Evolutionary conservation across 192 early-diverging fungal species (phyloP), one percentile per base, ranked within the genome.

Genomic region (Linnemannia schmuckeri): DNA sequence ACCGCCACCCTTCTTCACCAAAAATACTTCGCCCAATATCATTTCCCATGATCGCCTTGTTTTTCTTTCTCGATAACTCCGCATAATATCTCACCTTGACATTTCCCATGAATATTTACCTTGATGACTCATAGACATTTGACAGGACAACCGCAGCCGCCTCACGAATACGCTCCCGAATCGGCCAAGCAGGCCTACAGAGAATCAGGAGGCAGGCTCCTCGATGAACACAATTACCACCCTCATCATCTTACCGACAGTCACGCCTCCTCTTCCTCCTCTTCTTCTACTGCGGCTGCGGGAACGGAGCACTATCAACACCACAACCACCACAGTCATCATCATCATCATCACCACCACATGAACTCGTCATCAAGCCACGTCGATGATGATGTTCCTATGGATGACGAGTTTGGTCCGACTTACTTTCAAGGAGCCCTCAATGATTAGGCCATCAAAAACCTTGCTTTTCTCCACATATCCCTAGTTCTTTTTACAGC

Each of bases 401-500:
- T 87, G 7, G 85, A 87, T 30, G 85, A 87, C 35, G 85, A 87
- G 68, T 87, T 87, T 77, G 71, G 72, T 7, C 72, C 74, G 27
- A 87, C 85, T 0, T 63, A 44, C 35, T 87, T 81, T 27, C 79
- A 87, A 75, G 85, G 85, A 9, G 74, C 77, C 10, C 52, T 74
- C 72, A 18, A 33, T 8, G 40, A 33, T 49, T 74, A 46, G n/a
- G 15, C 9, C 44, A 40, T 24, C 12, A 9, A 46, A 13, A 46
- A 46, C 7, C 13, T 41, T 72, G 13, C 2, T 20, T 3, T 17
- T 71, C 10, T 18, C 30, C 0, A 20, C 20, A 20, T 20, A 1
- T 20, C 3, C 52, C 52, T 24, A 0, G 22, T n/a, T 7, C 24
- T 22, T 57, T 20, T 22, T 57, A 6, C 24, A n/a, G 55, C 24